Base-by-base conservation (phyloP, 805 yeast species). In the Zygotorulaspora chibaensis region DNA sequence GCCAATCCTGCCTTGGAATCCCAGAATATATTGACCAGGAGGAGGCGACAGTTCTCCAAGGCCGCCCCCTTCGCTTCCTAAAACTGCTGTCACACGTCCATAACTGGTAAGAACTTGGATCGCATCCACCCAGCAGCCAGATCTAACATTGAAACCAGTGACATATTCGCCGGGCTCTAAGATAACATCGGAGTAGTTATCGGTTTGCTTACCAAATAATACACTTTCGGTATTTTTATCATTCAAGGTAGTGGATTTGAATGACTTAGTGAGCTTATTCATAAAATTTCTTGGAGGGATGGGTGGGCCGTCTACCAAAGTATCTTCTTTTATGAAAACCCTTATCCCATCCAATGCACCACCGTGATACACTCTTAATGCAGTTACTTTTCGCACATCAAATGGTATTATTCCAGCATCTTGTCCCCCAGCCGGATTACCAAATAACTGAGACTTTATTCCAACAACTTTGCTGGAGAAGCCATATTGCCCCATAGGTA, bases 51-150 rank as follows among this genome's bases (percentile, higher is more conserved):
- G 65, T 15, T 74, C 73, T 28, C 79, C 76, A 7, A 73, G 60
- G 3, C 83, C 75, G 6, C 97, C 97, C 7, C 73, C 72, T 1
- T 68, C 61, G 40, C 85, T 85, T 11, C 97, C 97, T 53, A 70
- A 76, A 73, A 78, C 66, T 1, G 72, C 73, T 33, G 84, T 76
- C 1, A 69, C 56, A 49, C 81, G 70, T 1, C 84, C 84, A 3
- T 60, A 59, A 46, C 68, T 70, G 2, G 95, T 85, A 15, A 80
- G 71, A 28, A 93, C 68, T 59, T 86, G 93, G 17, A 87, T 69
- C 1, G 84, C 96, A 70, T 93, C 98, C 4, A 93, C 71, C 97
- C 98, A 93, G 1, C 74, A 80, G 9, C 98, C 98, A 35, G 80
- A 72, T 52, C 95, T 73, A 38, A 88, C 67, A 35, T 75, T 72